phyloP scores from a whole-genome alignment of 768 basidiomycete species.

The Strobilomyces confusus region DNA sequence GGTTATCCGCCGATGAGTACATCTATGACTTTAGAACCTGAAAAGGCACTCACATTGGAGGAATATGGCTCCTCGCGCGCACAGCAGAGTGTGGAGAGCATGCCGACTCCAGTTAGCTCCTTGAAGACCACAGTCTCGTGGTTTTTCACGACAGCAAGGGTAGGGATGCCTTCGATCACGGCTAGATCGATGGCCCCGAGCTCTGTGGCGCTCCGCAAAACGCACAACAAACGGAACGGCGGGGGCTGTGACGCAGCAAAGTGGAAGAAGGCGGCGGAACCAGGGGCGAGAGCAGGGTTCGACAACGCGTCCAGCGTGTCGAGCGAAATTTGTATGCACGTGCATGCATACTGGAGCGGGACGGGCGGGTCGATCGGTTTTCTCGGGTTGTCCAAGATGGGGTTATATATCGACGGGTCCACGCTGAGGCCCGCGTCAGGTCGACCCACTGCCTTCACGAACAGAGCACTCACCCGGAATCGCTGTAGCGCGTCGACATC shows the following conservation, averaged over 20 bases:
- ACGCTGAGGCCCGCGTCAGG: slow-evolving; percentile 19
- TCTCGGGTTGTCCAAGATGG: slow-evolving; percentile 30
- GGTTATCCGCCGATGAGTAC: slow-evolving; percentile 7
- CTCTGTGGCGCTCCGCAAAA: slow-evolving; percentile 34
- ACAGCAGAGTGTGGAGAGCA: slow-evolving; percentile 38
- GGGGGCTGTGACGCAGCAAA: slow-evolving; percentile 33
- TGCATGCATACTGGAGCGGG: slow-evolving; percentile 43
- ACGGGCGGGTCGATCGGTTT: slow-evolving; percentile 40
- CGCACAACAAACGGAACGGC: slow-evolving; percentile 40
- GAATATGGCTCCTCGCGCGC: slow-evolving; percentile 29
- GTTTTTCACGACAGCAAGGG: slow-evolving; percentile 40
- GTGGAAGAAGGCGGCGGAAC: slow-evolving; percentile 36
- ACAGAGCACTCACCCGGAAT: slow-evolving; percentile 14
- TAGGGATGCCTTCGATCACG: slow-evolving; percentile 39
- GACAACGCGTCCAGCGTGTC: slow-evolving; percentile 41
- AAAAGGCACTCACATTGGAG: slow-evolving; percentile 19
- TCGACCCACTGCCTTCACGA: background rate
- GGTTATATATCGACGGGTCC: slow-evolving; percentile 31
- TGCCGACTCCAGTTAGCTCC: slow-evolving; percentile 34
- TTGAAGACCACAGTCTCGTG: slow-evolving; percentile 41
- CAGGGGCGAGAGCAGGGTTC: slow-evolving; percentile 38
- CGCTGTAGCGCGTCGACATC: slow-evolving; percentile 13
- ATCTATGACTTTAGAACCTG: too few species aligned
- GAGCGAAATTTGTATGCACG: slow-evolving; percentile 41
- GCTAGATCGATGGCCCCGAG: slow-evolving; percentile 41